These are phyloP conservation scores for Fusarium annulatum DNA, from an alignment of 2,329 filamentous ascomycete species.

Conservation along the genomic window DNA sequence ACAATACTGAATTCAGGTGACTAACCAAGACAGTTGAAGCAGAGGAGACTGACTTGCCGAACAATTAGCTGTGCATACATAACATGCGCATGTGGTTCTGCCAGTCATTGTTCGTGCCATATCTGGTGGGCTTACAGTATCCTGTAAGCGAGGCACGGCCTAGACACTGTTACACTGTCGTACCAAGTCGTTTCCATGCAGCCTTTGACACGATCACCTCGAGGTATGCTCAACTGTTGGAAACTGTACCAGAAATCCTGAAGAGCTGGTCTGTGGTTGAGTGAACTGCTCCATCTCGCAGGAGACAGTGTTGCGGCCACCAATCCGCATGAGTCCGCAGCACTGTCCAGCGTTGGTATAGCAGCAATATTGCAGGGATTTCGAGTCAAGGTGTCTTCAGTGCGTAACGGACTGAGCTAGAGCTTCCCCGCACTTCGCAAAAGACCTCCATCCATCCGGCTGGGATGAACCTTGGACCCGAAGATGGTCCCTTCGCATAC, in stretches of 20 bases:
- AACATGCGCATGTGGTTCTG: not conserved
- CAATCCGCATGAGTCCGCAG: not conserved
- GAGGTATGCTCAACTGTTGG: not conserved
- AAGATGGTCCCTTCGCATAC: slow-evolving; percentile 27
- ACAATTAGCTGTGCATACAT: not conserved
- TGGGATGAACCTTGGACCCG: slow-evolving; percentile 39
- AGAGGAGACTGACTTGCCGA: slow-evolving; percentile 12
- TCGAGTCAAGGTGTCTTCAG: slow-evolving; percentile 32
- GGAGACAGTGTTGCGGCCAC: not conserved
- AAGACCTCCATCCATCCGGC: slow-evolving; percentile 41
- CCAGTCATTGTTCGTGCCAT: slow-evolving; percentile 1
- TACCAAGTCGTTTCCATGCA: slow-evolving; percentile 28
- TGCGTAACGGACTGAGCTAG: slow-evolving; percentile 12
- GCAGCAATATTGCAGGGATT: slow-evolving; percentile 10
- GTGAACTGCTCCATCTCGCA: not conserved
- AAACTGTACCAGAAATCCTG: not conserved
- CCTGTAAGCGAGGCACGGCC: slow-evolving; percentile 27
- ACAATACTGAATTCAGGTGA: slow-evolving; percentile 32
- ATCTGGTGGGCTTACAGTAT: slow-evolving; percentile 37
- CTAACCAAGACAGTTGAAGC: slow-evolving; percentile 1
- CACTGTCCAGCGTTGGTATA: slow-evolving; percentile 1
- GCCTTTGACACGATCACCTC: not conserved
- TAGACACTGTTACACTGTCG: slow-evolving; percentile 28
- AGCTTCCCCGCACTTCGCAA: slow-evolving; percentile 43
- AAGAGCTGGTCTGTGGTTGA: not conserved